Base-by-base conservation (phyloP, 805 yeast genomes). In the Myxozyma neglecta region DNA sequence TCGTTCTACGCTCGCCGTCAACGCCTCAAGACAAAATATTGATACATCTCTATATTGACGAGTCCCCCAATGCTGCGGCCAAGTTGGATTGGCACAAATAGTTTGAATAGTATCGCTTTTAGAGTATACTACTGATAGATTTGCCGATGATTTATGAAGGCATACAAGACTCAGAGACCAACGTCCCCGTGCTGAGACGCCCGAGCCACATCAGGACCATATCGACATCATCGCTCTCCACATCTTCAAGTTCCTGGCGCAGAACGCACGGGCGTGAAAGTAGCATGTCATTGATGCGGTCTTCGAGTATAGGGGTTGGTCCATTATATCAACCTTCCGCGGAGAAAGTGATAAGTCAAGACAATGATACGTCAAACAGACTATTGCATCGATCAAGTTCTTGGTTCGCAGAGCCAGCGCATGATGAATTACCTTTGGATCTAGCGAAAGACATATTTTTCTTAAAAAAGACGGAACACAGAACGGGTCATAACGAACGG, bases 401-500 rank as follows among this genome's bases (percentile, higher is more conserved):
- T 2, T 53, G 56, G 56, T 36, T 54, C 16, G 37, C 53, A 3
- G 42, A 18, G 18, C 45, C 58, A 14, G 36, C 24, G 13, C 56
- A 46, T 10, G 47, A 54, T 10, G 59, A 35, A 16, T 42, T 59
- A 39, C 63, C 63, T 8, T 32, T 10, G 5, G 56, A 54, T 6
- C 32, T 60, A 20, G 47, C 34, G 6, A 20, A 36, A 18, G 54
- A 53, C 32, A 57, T 60, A 36, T 42, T 39, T 37, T 60, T 60
- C 36, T 51, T 60, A 40, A 32, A 50, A 3, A 47, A 48, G 43
- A 42, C 59, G 2, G 64, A 60, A 29, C 16, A 51, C 7, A 48
- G 64, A 32, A 60, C 64, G 3, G 42, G 32, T 14, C 56, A 49
- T 20, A 60, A 52, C 34, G 53, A 47, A 16, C 42, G 49, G 11